Base-by-base conservation (phyloP, 2,329 filamentous ascomycete species). In the Ophiostoma triangulosporum region DNA sequence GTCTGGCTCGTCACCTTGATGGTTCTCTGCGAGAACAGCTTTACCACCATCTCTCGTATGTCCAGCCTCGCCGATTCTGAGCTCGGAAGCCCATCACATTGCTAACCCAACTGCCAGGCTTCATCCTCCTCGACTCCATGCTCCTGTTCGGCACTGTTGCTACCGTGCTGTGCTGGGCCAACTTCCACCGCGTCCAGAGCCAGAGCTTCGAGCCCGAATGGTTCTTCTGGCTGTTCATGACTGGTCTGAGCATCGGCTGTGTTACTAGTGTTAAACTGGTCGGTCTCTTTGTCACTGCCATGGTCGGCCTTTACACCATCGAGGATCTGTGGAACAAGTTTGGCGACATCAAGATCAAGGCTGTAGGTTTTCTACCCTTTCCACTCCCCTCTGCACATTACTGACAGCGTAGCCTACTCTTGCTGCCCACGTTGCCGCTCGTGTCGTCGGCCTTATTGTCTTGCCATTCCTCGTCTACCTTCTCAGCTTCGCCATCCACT, bases 281-380 rank as follows among this genome's bases (percentile, higher is more conserved):
- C 59, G 93, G 93, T 40, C 81, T 96, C 61, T 98, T 98, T 66
- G 88, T 88, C 58, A 98, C 93, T 51, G 89, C 91, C 48, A 77
- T 98, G 56, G 91, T 98, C 61, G 93, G 93, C 56, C 70, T 98
- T 4, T 97, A 98, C 74, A 98, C 94, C 1, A 78, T 87, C 61
- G 91, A 98, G 71, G 93, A 98, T 66, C 77, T 98, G 48, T 98
- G 93, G 93, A 87, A 86, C 72, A 98, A 97, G 70, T 97, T 97
- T 69, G 93, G 93, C 56, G 85, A 98, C 66, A 74, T 85, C 58
- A 93, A 85, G 71, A 95, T 97, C 85, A 86, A 89, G 51, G 80
- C 87, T 69, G 82, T 46, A 46, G 11, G 43, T 46, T 8, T 32
- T 31, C 31, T 38, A 12, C 11, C 27, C 20, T 7, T 9, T 9